Evolutionary conservation across 2,329 filamentous ascomycete genomes (phyloP), one percentile per base, ranked within the genome.

Genomic region (Aspergillus persii): DNA sequence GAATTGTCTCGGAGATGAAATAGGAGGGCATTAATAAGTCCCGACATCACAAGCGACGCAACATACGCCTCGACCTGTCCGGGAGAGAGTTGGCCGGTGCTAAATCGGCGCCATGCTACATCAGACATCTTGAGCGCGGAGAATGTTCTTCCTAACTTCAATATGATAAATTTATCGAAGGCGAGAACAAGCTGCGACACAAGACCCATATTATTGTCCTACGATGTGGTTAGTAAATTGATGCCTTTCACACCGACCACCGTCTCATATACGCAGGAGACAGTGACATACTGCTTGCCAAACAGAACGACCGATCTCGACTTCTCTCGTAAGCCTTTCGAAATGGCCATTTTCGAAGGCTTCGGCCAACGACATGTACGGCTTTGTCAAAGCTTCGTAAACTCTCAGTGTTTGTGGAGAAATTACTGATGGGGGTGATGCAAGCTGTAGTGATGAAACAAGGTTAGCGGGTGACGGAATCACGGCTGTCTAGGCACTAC

Each of bases 151-250:
- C 88, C 86, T 29, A 98, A 81, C 60, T 86, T 86, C 36, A 89
- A 80, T 58, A 98, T 85, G 60, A 90, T 87, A 79, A 89, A 92
- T 67, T 87, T 86, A 66, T 90, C 86, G 70, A 93, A 91, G 8
- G 89, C 86, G 23, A 83, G 79, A 44, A 89, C 73, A 9, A 94
- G 87, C 71, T 91, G 86, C 4, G 80, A 77, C 11, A 96, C 81
- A 12, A 98, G 83, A 3, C 87, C 85, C 3, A 78, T 74, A 68
- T 96, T 98, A 50, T 85, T 85, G 67, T 98, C 92, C 65, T 84
- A 58, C 56, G 65, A 18, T 59, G 58, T 15, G 18, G 39, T 62
- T 29, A 66, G 57, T 46, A 52, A 18, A 23, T 7, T 7, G 36
- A 41, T 12, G 12, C 12, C 6, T n/a, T 41, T 41, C 12, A 5